phyloP scores from a whole-genome alignment of 169 alveolate species.

The Plasmodium vivax region DNA sequence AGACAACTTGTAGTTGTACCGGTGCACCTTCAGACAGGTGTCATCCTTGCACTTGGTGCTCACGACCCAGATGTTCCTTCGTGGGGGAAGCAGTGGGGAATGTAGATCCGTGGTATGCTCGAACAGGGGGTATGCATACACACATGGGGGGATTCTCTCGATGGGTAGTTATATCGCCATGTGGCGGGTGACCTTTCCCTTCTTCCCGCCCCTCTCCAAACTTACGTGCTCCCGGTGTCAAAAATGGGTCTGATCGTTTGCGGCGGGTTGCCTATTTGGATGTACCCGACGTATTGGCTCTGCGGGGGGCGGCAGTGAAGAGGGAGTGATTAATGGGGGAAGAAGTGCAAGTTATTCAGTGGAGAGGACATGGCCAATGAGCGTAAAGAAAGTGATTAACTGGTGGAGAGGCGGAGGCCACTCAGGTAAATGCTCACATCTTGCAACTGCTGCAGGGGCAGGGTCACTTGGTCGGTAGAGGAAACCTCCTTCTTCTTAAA shows the following conservation, averaged over 20 bases:
- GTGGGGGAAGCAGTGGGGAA: not conserved
- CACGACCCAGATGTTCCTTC: constrained; percentile 82
- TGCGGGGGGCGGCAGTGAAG: not conserved
- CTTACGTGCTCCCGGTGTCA: constrained; percentile 90
- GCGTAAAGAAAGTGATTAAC: not conserved
- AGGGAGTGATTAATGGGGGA: not conserved
- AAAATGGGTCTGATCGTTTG: constrained; percentile 86
- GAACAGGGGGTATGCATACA: not conserved
- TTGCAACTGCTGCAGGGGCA: constrained; percentile 52
- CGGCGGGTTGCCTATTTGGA: constrained; percentile 86
- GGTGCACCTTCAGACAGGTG: constrained; percentile 79
- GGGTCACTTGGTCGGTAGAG: not conserved
- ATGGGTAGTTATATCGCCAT: not conserved
- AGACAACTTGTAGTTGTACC: constrained; percentile 73
- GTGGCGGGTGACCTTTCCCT: not conserved
- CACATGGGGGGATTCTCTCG: not conserved
- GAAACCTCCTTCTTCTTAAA: not conserved
- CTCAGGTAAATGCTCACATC: constrained; percentile 20
- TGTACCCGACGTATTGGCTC: constrained; percentile 81
- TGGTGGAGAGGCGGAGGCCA: not conserved
- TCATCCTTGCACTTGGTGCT: constrained; percentile 79
- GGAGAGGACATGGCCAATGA: no score
- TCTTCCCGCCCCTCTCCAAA: not conserved
- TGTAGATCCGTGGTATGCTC: not conserved
- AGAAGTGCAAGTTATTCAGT: not conserved